These are phyloP conservation scores for Wilcoxina mikolae DNA, from an alignment of 495 filamentous ascomycete species.

Conservation along the genomic window DNA sequence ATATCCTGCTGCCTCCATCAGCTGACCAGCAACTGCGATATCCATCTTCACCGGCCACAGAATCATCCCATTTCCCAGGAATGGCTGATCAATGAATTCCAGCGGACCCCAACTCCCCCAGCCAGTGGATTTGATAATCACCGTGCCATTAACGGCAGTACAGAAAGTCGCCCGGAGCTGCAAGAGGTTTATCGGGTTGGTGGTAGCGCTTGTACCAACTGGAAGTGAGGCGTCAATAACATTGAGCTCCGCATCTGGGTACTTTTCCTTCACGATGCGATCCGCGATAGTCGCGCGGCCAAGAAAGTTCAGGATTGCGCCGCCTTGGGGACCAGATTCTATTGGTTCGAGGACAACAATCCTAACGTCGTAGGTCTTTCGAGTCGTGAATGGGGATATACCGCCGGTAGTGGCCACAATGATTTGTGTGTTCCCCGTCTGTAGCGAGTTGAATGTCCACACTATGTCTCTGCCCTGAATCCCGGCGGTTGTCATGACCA, in stretches of 20 bases:
- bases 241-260: conserved; percentile 1
- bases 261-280: not conserved
- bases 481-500: conserved; percentile 5
- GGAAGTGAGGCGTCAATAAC: not conserved
- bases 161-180: conserved; percentile 5
- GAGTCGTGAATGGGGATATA: conserved; percentile 2
- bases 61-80: not conserved
- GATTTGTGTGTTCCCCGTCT: conserved; percentile 15
- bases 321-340: not conserved
- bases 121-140: not conserved
- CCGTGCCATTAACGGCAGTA: not conserved
- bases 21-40: not conserved
- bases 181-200: not conserved
- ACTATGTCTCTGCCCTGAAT: conserved; percentile 10
- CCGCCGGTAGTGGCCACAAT: conserved; percentile 5
- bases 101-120: not conserved
- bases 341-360: conserved; percentile 10
- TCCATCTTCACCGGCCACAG: conserved; percentile 14
- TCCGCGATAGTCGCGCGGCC: conserved; percentile 9
- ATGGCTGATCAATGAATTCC: not conserved
- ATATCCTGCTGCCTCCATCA: conserved; percentile 8
- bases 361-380: conserved; percentile 8
- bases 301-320: not conserved
- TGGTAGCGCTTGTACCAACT: not conserved
- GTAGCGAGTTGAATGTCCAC: conserved; percentile 17